phyloP scores from a whole-genome alignment of 768 basidiomycete species.

The Termitomyces titanicus region DNA sequence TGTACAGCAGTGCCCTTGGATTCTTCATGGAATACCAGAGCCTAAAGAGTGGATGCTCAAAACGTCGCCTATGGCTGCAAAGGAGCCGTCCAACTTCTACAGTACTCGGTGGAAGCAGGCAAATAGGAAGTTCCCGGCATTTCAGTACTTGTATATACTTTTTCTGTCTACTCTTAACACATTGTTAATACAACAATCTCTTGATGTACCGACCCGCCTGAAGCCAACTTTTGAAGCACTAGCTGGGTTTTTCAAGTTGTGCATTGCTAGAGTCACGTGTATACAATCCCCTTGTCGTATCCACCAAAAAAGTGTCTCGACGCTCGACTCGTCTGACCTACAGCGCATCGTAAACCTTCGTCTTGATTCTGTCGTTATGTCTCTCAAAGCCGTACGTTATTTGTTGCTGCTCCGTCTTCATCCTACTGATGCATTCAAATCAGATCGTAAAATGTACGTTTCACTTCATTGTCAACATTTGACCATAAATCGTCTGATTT shows the following conservation, averaged over 20 bases:
- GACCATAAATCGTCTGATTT: slow-evolving; percentile 17
- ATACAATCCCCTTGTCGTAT: slow-evolving; percentile 1
- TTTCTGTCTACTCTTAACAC: too few relatives aligned
- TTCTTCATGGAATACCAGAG: slow-evolving; percentile 30
- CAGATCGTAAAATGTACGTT: slow-evolving; percentile 60
- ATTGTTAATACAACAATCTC: too few relatives aligned
- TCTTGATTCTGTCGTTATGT: slow-evolving; percentile 39
- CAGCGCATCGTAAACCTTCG: background rate
- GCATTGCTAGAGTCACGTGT: background rate
- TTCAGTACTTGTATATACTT: too few relatives aligned
- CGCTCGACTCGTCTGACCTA: background rate
- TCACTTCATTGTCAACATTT: slow-evolving; percentile 11
- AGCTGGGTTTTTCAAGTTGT: too few relatives aligned
- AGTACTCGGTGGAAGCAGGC: slow-evolving; percentile 18
- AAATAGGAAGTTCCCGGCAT: too few relatives aligned
- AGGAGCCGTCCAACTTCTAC: background rate
- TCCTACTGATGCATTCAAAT: background rate
- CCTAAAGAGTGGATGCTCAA: slow-evolving; percentile 33
- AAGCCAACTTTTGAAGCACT: too few relatives aligned
- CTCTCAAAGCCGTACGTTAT: slow-evolving; percentile 68
- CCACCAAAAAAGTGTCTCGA: background rate
- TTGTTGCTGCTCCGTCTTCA: background rate
- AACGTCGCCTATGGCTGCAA: slow-evolving; percentile 23
- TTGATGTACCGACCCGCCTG: too few relatives aligned
- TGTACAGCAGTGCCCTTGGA: slow-evolving; percentile 34